These are phyloP conservation scores for Trametes cubensis DNA, from an alignment of 768 basidiomycete species.

Conservation along the genomic window DNA sequence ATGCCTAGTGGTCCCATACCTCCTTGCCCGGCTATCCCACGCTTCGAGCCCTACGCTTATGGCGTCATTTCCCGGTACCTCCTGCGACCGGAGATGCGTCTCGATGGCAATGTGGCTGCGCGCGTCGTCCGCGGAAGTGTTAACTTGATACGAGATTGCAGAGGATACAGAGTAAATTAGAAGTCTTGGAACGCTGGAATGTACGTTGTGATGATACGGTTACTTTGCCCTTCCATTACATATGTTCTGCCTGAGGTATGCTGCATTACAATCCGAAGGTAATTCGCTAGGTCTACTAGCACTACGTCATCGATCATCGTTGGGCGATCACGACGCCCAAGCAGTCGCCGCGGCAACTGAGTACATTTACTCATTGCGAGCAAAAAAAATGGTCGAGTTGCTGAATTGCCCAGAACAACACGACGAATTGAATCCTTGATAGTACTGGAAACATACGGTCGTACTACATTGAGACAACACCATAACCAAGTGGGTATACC, in stretches of 20 bases:
- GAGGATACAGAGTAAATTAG: slow-evolving; percentile 2
- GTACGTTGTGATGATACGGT: slow-evolving; percentile 14
- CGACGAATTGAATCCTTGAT: not conserved
- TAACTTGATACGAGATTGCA: not conserved
- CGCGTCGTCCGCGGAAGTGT: not conserved
- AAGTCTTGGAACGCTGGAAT: slow-evolving; percentile 11
- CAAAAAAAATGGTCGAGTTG: too few species aligned
- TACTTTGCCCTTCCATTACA: not conserved
- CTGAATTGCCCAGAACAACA: too few species aligned
- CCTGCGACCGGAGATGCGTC: not conserved
- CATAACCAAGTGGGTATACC: slow-evolving; percentile 6
- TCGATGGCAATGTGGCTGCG: not conserved
- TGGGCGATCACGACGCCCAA: too few species aligned
- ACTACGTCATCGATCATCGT: too few species aligned
- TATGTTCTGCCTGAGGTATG: not conserved
- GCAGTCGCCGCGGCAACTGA: too few species aligned
- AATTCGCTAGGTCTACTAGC: too few species aligned
- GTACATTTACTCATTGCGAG: not conserved
- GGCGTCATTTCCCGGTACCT: too few species aligned
- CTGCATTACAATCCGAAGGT: too few species aligned
- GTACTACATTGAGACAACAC: not conserved
- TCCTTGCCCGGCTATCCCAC: too few species aligned
- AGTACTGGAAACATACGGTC: not conserved
- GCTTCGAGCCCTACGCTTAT: too few species aligned
- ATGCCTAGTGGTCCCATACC: slow-evolving; percentile 25